Evolutionary conservation across 768 basidiomycete species (phyloP), one percentile per base, ranked within the genome.

Genomic region (Kwoniella pini): DNA sequence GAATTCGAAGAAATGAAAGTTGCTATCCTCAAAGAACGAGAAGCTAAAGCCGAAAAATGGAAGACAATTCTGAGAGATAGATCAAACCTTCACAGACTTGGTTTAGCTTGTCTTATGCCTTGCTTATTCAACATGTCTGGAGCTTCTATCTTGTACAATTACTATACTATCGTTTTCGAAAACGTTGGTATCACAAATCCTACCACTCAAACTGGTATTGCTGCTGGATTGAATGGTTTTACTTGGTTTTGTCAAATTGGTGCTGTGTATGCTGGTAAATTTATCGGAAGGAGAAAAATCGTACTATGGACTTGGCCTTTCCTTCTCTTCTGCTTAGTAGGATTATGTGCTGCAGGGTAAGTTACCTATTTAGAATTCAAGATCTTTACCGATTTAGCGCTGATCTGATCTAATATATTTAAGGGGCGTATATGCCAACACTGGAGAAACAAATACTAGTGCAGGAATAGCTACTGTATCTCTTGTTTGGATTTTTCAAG

Each of bases 1-100:
- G 80, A 80, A 54, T 79, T 72, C 54, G 71, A 73, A 50, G 78
- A 80, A 63, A 77, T 80, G 65, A 77, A 77, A 68, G 67, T 69
- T 43, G 71, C 79, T 17, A 69, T 80, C 40, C 31, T 42, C 28
- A 27, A 63, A n/a, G 80, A 80, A 67, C 53, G 64, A 51, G 68
- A 64, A 43, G 68, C 71, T 33, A 75, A 77, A 62, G 75, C 72
- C 12, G 74, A 75, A 40, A 70, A 72, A 42, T 80, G 80, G 80
- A 46, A 31, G 7, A 67, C 66, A 24, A 74, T 80, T 63, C 26
- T 80, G 27, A 63, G 46, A 28, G 64, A 57, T 22, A 60, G 65
- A 48, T 66, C 70, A 2, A 79, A 77, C 58, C 52, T 70, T 31
- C 75, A 79, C 53, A 51, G 80, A 12, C 33, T 80, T 19, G 68